A percentile compares a stretch with the other conserved stretches of the same genome.
phyloP scores from a whole-genome alignment of 768 basidiomycete species.

The Udeniomyces megalosporus region DNA sequence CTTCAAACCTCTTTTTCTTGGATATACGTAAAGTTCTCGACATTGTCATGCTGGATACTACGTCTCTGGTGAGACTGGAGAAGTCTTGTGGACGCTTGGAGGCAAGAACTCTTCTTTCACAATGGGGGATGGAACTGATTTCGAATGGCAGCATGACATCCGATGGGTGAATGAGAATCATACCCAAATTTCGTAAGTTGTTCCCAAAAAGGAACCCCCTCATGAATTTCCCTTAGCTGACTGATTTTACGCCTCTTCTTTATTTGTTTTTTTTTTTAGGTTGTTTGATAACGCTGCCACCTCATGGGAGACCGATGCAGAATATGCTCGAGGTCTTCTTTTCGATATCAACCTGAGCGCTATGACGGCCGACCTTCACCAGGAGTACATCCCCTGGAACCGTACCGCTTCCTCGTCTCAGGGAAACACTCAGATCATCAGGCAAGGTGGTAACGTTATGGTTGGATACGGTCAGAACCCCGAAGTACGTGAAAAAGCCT shows the following conservation, averaged over 20 bases:
- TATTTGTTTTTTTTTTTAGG: too few relatives aligned
- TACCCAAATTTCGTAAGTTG: conserved; percentile 13
- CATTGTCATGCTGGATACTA: conserved; percentile 24
- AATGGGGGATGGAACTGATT: conserved; percentile 17
- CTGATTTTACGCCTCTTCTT: too few relatives aligned
- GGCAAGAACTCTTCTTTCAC: conserved; percentile 22
- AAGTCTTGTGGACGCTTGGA: conserved; percentile 21
- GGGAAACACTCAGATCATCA: conserved; percentile 17
- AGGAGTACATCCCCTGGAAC: conserved; percentile 7
- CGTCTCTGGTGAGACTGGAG: conserved; percentile 17
- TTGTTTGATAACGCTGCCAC: conserved; percentile 26
- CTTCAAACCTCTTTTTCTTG: background rate
- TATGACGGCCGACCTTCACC: conserved; percentile 17
- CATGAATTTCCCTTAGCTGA: too few relatives aligned
- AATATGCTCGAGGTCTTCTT: conserved; percentile 20
- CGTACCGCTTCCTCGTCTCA: conserved; percentile 16
- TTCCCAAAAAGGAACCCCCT: too few relatives aligned
- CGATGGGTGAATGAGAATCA: conserved; percentile 10
- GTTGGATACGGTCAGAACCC: conserved; percentile 23
- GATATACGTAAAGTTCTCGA: conserved; percentile 20
- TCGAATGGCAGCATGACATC: conserved; percentile 19
- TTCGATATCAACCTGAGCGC: conserved; percentile 19
- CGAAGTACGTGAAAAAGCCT: background rate
- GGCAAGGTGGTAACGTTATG: conserved; percentile 16
- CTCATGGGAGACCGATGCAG: conserved; percentile 14